Percentiles rank a stretch among this genome's conserved stretches.
phyloP scores from a whole-genome alignment of 805 yeast species.

The Candida koratica region DNA sequence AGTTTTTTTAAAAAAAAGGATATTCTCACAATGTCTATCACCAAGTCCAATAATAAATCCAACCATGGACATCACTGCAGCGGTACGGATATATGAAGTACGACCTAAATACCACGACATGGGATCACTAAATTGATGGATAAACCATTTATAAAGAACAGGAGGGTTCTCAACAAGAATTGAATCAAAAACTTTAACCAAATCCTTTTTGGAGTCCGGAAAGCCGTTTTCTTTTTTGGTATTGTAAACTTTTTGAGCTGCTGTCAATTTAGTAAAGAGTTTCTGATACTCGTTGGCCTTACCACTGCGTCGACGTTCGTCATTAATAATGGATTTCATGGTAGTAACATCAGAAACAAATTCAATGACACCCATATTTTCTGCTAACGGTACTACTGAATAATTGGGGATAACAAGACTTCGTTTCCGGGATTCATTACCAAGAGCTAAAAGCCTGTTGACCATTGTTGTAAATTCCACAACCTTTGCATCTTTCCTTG shows the following conservation, averaged over 20 bases:
- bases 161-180: slow-evolving; percentile 50
- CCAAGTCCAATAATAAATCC: slow-evolving; percentile 94
- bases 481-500: slow-evolving; percentile 90
- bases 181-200: slow-evolving; percentile 21
- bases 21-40: slow-evolving; percentile 93
- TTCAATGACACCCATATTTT: slow-evolving; percentile 85
- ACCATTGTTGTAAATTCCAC: slow-evolving; percentile 88
- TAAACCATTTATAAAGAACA: slow-evolving; percentile 81
- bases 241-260: slow-evolving; percentile 27
- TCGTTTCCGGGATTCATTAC: slow-evolving; percentile 70
- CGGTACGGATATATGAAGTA: slow-evolving; percentile 66
- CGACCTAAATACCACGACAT: slow-evolving; percentile 81
- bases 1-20: slow-evolving; percentile 63
- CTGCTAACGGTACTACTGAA: slow-evolving; percentile 84
- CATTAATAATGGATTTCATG: slow-evolving; percentile 28
- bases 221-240: slow-evolving; percentile 10
- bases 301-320: slow-evolving; percentile 28
- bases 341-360: slow-evolving; percentile 35
- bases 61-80: slow-evolving; percentile 96
- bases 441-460: slow-evolving; percentile 63
- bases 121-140: slow-evolving; percentile 87
- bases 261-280: slow-evolving; percentile 26
- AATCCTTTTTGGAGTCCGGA: slow-evolving; percentile 16
- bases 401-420: slow-evolving; percentile 71
- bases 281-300: slow-evolving; percentile 22